Percentiles rank a stretch among this genome's conserved stretches.
These are phyloP conservation scores for Neurospora sp. DNA, from an alignment of 495 filamentous ascomycete genomes.

Conservation along the genomic window DNA sequence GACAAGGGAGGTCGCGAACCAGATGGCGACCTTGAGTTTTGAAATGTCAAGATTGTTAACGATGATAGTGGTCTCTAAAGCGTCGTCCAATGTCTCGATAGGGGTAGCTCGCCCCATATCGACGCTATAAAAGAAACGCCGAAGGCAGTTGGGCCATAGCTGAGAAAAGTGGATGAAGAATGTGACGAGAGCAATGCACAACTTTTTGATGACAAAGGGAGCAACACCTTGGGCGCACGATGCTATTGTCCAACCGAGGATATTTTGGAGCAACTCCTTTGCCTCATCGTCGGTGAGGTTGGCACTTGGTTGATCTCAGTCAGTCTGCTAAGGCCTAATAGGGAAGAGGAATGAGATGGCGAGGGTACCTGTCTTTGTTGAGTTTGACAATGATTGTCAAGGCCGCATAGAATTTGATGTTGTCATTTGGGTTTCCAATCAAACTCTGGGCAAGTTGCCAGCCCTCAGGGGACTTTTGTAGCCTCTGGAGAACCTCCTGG, in stretches of 20 bases:
- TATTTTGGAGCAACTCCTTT: constrained; percentile 52
- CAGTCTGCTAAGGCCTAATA: neutral
- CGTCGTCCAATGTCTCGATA: constrained; percentile 37
- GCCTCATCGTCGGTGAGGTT: constrained; percentile 52
- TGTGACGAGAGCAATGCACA: constrained; percentile 71
- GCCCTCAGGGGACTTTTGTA: constrained; percentile 69
- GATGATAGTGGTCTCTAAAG: constrained; percentile 41
- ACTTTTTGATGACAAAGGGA: constrained; percentile 64
- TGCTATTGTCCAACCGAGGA: constrained; percentile 57
- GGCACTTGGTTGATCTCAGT: constrained; percentile 29
- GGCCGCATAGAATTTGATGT: constrained; percentile 87
- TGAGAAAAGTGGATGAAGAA: constrained; percentile 65
- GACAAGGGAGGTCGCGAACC: constrained; percentile 62
- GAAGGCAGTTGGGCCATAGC: constrained; percentile 58
- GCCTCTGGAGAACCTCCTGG: constrained; percentile 61
- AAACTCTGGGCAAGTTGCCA: constrained; percentile 78
- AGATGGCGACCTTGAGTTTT: constrained; percentile 52
- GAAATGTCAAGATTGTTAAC: constrained; percentile 42
- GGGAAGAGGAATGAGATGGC: neutral
- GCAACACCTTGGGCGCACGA: constrained; percentile 49
- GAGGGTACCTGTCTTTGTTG: constrained; percentile 63
- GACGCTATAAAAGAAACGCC: constrained; percentile 57
- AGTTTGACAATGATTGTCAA: constrained; percentile 88
- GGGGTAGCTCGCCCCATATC: constrained; percentile 38
- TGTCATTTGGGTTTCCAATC: constrained; percentile 50